These are phyloP conservation scores for Candida ortonii DNA, from an alignment of 805 yeast genomes.

Conservation along the genomic window DNA sequence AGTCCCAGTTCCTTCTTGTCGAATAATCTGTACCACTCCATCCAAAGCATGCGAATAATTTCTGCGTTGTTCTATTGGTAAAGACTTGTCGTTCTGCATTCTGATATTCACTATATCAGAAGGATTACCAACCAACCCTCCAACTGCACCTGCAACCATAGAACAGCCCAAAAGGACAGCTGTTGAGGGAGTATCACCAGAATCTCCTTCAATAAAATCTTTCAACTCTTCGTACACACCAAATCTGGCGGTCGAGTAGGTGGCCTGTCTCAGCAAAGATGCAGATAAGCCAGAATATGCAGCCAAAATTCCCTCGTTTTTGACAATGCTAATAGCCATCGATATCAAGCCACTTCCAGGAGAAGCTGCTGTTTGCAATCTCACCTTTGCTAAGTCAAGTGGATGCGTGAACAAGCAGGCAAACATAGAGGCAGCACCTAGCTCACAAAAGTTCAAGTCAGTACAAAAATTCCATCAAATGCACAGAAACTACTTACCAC, in stretches of 20 bases:
- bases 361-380: constrained; percentile 72
- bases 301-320: constrained; percentile 63
- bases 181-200: constrained; percentile 50
- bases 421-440: constrained; percentile 63
- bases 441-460: not conserved
- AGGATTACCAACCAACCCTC: constrained; percentile 86
- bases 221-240: constrained; percentile 82
- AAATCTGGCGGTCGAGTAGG: constrained; percentile 82
- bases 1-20: constrained; percentile 57
- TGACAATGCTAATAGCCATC: constrained; percentile 59
- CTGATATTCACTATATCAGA: constrained; percentile 84
- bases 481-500: constrained; percentile 20
- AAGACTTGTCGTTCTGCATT: constrained; percentile 83
- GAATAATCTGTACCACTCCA: constrained; percentile 59
- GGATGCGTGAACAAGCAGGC: constrained; percentile 78
- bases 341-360: constrained; percentile 63
- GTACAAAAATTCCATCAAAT: constrained; percentile 37
- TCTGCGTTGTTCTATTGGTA: constrained; percentile 63
- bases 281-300: constrained; percentile 84
- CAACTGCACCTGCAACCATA: constrained; percentile 81
- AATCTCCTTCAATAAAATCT: constrained; percentile 44
- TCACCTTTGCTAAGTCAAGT: constrained; percentile 79
- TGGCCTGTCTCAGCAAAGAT: constrained; percentile 78
- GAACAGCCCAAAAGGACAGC: constrained; percentile 67
- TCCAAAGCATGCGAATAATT: constrained; percentile 76